Conservation (phyloP, 208 protist genomes). For the Trypanosoma congolense region DNA sequence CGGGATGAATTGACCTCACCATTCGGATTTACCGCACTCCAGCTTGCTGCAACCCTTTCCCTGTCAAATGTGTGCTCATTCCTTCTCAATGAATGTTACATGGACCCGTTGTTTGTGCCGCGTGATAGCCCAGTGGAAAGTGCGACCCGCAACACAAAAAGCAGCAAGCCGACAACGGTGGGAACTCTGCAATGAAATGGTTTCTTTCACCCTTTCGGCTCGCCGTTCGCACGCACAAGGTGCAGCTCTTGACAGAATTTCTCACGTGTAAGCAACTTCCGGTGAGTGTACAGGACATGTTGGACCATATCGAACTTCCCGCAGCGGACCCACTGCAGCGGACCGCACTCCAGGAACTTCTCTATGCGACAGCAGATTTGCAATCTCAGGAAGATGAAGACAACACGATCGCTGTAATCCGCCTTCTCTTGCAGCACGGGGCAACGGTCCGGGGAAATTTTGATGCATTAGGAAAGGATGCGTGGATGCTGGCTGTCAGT, state of each 20-base stretch:
- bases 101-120: slow-evolving; percentile 52
- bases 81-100: slow-evolving; percentile 39
- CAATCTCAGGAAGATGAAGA: not conserved
- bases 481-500: slow-evolving; percentile 59
- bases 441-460: slow-evolving; percentile 53
- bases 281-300: not conserved
- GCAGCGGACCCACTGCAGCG: slow-evolving; percentile 46
- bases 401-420: slow-evolving; percentile 6
- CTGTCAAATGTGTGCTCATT: slow-evolving; percentile 44
- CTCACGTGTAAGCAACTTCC: not conserved
- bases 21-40: slow-evolving; percentile 62
- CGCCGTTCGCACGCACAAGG: slow-evolving; percentile 31
- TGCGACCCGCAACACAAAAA: not conserved
- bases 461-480: slow-evolving; percentile 58
- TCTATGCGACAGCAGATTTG: slow-evolving; percentile 20
- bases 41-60: slow-evolving; percentile 54
- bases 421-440: slow-evolving; percentile 43
- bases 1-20: slow-evolving; percentile 52
- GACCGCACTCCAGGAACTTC: slow-evolving; percentile 58
- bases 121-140: not conserved
- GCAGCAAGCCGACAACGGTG: not conserved
- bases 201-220: slow-evolving; percentile 48
- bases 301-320: slow-evolving; percentile 58
- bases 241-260: slow-evolving; percentile 19
- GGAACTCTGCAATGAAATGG: slow-evolving; percentile 24